Percentiles rank a stretch among this genome's conserved stretches.
Conservation (phyloP, 2,329 filamentous ascomycete species). For the Dactylellina leptospora region DNA sequence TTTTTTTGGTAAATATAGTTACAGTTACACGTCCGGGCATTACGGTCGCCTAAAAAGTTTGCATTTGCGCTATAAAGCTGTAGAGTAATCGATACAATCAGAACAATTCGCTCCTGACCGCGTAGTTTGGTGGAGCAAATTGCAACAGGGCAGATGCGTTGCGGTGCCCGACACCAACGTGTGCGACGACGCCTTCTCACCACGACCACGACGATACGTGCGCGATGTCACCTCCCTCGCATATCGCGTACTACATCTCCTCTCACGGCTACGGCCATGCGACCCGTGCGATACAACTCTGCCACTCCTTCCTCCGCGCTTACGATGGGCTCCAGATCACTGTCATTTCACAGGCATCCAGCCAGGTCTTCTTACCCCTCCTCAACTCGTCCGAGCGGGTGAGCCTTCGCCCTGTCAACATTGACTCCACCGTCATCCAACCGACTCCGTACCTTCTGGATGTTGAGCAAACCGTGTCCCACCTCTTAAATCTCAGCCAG, state of each 20-base stretch:
- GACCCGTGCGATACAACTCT: constrained; percentile 46
- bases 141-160: too few relatives aligned
- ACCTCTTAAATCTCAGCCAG: constrained; percentile 19
- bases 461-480: constrained; percentile 24
- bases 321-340: constrained; percentile 32
- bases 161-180: too few relatives aligned
- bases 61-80: too few relatives aligned
- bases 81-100: too few relatives aligned
- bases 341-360: constrained; percentile 39
- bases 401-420: constrained; percentile 26
- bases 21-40: too few relatives aligned
- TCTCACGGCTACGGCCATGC: constrained; percentile 51
- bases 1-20: too few relatives aligned
- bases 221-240: constrained; percentile 21
- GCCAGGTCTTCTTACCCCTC: constrained; percentile 45
- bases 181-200: background rate
- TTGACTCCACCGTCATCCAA: constrained; percentile 42
- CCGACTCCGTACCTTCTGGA: constrained; percentile 42
- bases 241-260: constrained; percentile 51
- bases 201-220: background rate
- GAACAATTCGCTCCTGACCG: too few relatives aligned
- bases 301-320: constrained; percentile 34
- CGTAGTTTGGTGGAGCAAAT: too few relatives aligned
- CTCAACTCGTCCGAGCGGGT: constrained; percentile 36
- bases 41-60: too few relatives aligned